Percentiles rank a stretch among this genome's conserved stretches.
Conservation (phyloP, 2,329 filamentous ascomycete species). For the Teratosphaeriaceae sp. region DNA sequence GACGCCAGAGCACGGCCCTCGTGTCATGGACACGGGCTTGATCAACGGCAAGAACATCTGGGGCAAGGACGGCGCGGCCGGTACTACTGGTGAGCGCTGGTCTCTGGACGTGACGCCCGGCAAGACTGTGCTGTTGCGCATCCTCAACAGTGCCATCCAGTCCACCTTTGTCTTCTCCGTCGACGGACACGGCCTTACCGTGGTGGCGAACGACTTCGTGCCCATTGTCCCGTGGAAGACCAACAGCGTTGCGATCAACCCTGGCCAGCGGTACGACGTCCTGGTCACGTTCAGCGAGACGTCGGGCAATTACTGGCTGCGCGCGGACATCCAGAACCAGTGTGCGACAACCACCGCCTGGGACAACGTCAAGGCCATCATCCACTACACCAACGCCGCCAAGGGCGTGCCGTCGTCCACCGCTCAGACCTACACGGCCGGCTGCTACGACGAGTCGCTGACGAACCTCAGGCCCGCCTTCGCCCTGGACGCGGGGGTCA, state of each 20-base stretch:
- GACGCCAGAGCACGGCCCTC: slow-evolving; percentile 23
- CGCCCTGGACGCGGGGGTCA: slow-evolving; percentile 21
- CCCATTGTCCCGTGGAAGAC: slow-evolving; percentile 38
- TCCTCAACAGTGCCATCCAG: slow-evolving; percentile 37
- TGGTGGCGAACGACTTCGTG: slow-evolving; percentile 39
- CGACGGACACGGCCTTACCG: slow-evolving; percentile 37
- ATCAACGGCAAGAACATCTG: slow-evolving; percentile 41
- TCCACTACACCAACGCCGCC: slow-evolving; percentile 29
- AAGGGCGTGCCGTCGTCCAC: slow-evolving; percentile 29
- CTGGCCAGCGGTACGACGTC: slow-evolving; percentile 44
- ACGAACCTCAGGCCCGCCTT: slow-evolving; percentile 31
- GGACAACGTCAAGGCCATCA: slow-evolving; percentile 27
- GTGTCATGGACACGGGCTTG: slow-evolving; percentile 35
- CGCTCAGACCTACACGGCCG: slow-evolving; percentile 26
- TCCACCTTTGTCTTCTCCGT: slow-evolving; percentile 38
- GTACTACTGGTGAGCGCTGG: slow-evolving; percentile 22
- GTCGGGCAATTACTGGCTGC: slow-evolving; percentile 40
- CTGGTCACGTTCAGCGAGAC: slow-evolving; percentile 40
- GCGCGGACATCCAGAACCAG: slow-evolving; percentile 35
- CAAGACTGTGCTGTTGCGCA: slow-evolving; percentile 36
- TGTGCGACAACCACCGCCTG: slow-evolving; percentile 30
- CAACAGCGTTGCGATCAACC: slow-evolving; percentile 32
- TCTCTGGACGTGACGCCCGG: slow-evolving; percentile 22
- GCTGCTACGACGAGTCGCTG: slow-evolving; percentile 35
- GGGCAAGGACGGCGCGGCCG: slow-evolving; percentile 15